phyloP scores from a whole-genome alignment of 352 stramenopile species.

The Phytophthora parvispora region DNA sequence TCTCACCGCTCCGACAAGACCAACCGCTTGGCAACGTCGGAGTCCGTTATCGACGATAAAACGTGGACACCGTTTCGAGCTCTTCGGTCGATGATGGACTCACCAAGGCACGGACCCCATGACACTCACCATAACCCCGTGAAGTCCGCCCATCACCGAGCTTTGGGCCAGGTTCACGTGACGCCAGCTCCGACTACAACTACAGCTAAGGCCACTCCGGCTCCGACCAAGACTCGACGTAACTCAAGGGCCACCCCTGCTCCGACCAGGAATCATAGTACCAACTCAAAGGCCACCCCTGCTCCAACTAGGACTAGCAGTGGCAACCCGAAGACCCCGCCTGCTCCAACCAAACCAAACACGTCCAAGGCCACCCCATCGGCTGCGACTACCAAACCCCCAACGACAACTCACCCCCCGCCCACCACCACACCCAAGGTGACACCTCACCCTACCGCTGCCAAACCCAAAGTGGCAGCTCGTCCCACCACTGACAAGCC shows the following conservation, averaged over 20 bases:
- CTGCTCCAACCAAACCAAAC: too few species aligned
- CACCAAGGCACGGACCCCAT: slow-evolving; percentile 6
- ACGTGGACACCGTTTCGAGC: not conserved
- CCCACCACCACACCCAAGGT: too few species aligned
- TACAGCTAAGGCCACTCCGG: too few species aligned
- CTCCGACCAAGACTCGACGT: slow-evolving; percentile 2
- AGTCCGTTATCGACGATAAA: slow-evolving; percentile 1
- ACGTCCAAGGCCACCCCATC: too few species aligned
- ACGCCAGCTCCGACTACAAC: too few species aligned
- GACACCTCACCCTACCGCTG: too few species aligned
- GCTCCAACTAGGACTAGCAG: slow-evolving; percentile 20
- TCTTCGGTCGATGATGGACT: slow-evolving; percentile 15
- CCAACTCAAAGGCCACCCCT: not conserved
- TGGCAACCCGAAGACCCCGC: not conserved
- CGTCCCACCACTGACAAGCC: too few species aligned
- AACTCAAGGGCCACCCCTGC: not conserved
- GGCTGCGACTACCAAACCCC: too few species aligned
- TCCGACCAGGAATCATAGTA: slow-evolving; percentile 22
- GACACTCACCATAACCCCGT: not conserved
- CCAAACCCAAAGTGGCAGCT: too few species aligned
- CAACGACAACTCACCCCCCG: too few species aligned
- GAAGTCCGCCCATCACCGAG: too few species aligned
- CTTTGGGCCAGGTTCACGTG: too few species aligned
- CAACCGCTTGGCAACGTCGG: not conserved
- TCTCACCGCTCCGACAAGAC: not conserved